Percentiles rank a stretch among this genome's conserved stretches.
Conservation (phyloP, 2,329 filamentous ascomycete genomes). For the Xylariomycetidae sp. region DNA sequence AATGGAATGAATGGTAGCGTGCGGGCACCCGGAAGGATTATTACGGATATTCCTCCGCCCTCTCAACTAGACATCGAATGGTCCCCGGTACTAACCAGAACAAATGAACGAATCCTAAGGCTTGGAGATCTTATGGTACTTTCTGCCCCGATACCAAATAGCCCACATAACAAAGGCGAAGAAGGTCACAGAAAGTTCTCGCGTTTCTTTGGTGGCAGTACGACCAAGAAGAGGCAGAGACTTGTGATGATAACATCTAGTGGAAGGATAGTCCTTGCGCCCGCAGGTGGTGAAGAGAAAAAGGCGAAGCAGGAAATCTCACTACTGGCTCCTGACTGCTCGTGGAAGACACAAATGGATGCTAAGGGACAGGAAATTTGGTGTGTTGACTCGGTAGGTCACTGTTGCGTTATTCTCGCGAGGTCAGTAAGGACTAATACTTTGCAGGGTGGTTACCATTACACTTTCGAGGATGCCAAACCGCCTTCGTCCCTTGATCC, state of each 20-base stretch:
- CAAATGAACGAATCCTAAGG: constrained; percentile 91
- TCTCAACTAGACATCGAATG: constrained; percentile 97
- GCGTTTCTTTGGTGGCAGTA: constrained; percentile 86
- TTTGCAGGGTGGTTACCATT: constrained; percentile 75
- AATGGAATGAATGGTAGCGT: constrained; percentile 40
- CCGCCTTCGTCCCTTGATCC: constrained; percentile 50
- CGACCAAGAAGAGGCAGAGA: constrained; percentile 86
- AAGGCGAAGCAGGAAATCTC: constrained; percentile 89
- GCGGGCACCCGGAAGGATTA: constrained; percentile 70
- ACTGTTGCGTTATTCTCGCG: too few relatives aligned
- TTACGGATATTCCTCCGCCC: constrained; percentile 93
- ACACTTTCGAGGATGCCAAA: constrained; percentile 91
- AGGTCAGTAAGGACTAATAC: constrained; percentile 17
- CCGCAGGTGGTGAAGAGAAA: constrained; percentile 92
- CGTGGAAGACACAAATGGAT: constrained; percentile 77
- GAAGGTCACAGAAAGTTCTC: constrained; percentile 84
- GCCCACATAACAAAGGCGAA: constrained; percentile 65
- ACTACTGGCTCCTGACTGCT: constrained; percentile 69
- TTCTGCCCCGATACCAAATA: constrained; percentile 71
- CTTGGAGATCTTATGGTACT: constrained; percentile 86
- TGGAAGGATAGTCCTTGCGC: constrained; percentile 82
- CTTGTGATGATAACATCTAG: constrained; percentile 94
- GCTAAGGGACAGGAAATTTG: constrained; percentile 84
- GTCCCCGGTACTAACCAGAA: constrained; percentile 88
- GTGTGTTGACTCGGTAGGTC: constrained; percentile 88